Evolutionary conservation across 2,329 filamentous ascomycete species (phyloP), one percentile per base, ranked within the genome.

Genomic region (Meredithiella fracta): DNA sequence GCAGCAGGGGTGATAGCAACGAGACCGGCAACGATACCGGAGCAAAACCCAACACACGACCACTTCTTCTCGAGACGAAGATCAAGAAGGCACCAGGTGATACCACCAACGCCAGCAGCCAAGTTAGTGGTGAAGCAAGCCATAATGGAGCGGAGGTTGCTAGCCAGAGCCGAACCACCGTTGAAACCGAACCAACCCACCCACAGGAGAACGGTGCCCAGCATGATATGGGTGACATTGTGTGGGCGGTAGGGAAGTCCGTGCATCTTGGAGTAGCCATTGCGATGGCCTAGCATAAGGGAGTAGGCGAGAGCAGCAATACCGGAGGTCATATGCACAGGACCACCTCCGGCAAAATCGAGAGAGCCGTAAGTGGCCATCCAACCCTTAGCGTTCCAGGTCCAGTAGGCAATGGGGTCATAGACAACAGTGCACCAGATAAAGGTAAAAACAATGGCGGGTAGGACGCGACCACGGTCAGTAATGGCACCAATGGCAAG

Each of bases 171-270:
- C 2, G 84, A 78, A 60, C 90, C 90, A 55, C 86, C 89, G 69
- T 95, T 96, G 79, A 96, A 96, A 51, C 90, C 90, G 66, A 95
- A 92, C 90, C 89, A 96, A 58, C 90, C 89, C 49, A 95, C 86
- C 90, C 90, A 96, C 52, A 95, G 76, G 68, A 84, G 77, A 25
- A 83, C 77, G 3, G 85, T 86, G 22, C 85, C 84, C 50, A 88
- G 73, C 51, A 86, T 80, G 61, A 87, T 80, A 62, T 85, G 74
- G 58, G 83, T 85, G 47, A 85, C 81, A 64, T 85, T 87, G 68
- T 88, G 84, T 7, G 83, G 82, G 31, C 78, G 76, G 70, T 83
- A 83, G 3, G 80, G 78, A 2, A 81, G 76, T 47, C 79, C 77
- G 59, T 80, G 74, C 53, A 76, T 73, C 25, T 74, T 77, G 62